Evolutionary conservation across 768 basidiomycete genomes (phyloP).

Genomic region (button mushroom (Agaricus bisporus)): DNA sequence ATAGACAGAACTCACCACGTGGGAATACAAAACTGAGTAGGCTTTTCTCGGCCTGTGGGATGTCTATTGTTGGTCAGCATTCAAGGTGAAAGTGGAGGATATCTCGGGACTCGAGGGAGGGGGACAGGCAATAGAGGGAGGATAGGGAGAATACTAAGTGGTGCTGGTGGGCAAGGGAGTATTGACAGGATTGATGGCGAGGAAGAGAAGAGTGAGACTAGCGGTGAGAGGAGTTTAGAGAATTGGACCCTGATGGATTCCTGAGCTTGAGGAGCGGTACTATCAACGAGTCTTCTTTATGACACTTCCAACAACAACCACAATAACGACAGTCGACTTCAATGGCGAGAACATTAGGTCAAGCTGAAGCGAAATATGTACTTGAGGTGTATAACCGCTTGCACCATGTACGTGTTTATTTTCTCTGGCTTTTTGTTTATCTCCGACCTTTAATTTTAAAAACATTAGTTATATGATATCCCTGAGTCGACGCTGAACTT

Average conservation of each 20-base stretch:
- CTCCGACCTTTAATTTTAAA: neutral
- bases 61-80: slow-evolving; percentile 70
- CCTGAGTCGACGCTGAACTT: slow-evolving; percentile 67
- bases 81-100: neutral
- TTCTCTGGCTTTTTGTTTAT: neutral
- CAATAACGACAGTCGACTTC: too few species aligned
- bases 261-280: slow-evolving; percentile 36
- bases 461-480: slow-evolving; percentile 66
- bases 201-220: slow-evolving; percentile 12
- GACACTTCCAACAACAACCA: too few species aligned
- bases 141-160: neutral
- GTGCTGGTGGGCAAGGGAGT: slow-evolving; percentile 8
- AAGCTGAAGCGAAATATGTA: slow-evolving; percentile 67
- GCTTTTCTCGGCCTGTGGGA: slow-evolving; percentile 62
- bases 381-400: slow-evolving; percentile 70
- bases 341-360: slow-evolving; percentile 18
- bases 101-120: too few species aligned
- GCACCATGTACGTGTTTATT: slow-evolving; percentile 46
- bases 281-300: too few species aligned
- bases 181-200: neutral
- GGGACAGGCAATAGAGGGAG: neutral
- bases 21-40: slow-evolving; percentile 67
- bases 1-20: slow-evolving; percentile 24
- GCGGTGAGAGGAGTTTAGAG: slow-evolving; percentile 39
- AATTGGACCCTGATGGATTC: slow-evolving; percentile 73